These are phyloP conservation scores for Astrothelium macrocarpum DNA, from an alignment of 495 filamentous ascomycete species.

Conservation along the genomic window DNA sequence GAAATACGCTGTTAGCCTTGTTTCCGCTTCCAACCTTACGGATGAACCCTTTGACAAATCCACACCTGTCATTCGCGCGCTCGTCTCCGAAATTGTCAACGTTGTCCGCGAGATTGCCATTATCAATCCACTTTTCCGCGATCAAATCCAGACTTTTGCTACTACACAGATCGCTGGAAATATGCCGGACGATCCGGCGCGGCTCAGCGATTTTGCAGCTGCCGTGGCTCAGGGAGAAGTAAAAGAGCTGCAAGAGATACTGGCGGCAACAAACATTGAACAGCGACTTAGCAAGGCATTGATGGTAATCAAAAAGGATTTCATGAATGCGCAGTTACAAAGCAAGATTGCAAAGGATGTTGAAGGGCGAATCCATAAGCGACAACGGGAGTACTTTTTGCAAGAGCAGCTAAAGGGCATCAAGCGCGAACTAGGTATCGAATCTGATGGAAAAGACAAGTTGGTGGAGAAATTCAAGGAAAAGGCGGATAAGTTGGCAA, in stretches of 20 bases:
- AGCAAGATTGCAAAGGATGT: conserved; percentile 98
- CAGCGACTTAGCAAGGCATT: conserved; percentile 83
- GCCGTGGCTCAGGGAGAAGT: conserved; percentile 87
- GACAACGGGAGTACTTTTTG: conserved; percentile 96
- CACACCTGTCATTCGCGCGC: conserved; percentile 71
- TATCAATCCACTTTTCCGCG: conserved; percentile 89
- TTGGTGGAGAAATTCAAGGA: conserved; percentile 95
- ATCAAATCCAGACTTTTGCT: conserved; percentile 94
- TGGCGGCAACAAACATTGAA: conserved; percentile 79
- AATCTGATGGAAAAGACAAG: conserved; percentile 96
- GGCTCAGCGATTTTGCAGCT: conserved; percentile 92
- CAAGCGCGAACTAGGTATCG: conserved; percentile 84
- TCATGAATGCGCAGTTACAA: conserved; percentile 94
- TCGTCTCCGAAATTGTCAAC: conserved; percentile 95
- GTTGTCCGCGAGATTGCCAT: conserved; percentile 94
- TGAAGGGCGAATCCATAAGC: conserved; percentile 93
- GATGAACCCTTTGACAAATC: conserved; percentile 88
- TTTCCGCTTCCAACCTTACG: conserved; percentile 83
- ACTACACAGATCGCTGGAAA: conserved; percentile 92
- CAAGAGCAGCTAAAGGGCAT: conserved; percentile 99
- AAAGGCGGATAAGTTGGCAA: conserved; percentile 85
- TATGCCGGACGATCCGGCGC: conserved; percentile 86
- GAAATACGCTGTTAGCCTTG: conserved; percentile 83
- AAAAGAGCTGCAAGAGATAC: conserved; percentile 86
- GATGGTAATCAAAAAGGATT: conserved; percentile 88